A percentile compares a stretch with the other conserved stretches of the same genome.
phyloP scores from a whole-genome alignment of 2,329 filamentous ascomycete species.

The Apiospora aurea region DNA sequence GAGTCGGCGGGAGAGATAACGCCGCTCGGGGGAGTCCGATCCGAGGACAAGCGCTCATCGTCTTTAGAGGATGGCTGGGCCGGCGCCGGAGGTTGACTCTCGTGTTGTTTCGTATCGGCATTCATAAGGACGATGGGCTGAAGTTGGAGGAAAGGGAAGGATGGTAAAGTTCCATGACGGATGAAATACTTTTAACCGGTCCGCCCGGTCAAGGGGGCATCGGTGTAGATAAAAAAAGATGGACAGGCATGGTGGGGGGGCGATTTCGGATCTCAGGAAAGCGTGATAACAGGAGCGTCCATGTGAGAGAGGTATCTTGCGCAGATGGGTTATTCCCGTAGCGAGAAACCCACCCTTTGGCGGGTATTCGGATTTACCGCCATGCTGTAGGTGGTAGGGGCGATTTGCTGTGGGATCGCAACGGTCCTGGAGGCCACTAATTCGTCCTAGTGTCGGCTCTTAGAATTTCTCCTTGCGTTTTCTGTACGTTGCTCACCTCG shows the following conservation, averaged over 20 bases:
- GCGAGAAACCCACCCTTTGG: slow-evolving; percentile 1
- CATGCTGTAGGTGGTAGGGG: slow-evolving; percentile 6
- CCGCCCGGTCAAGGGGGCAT: neutral
- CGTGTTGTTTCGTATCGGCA: neutral
- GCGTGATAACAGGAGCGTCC: slow-evolving; percentile 3
- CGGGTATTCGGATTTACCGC: slow-evolving; percentile 18
- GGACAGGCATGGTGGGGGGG: slow-evolving; percentile 5
- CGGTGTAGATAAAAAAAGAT: slow-evolving; percentile 13
- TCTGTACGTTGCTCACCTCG: too few relatives aligned
- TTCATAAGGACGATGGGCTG: neutral
- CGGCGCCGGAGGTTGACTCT: neutral
- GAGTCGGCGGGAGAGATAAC: neutral
- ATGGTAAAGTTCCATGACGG: neutral
- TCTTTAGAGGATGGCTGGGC: neutral
- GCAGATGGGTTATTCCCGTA: slow-evolving; percentile 16
- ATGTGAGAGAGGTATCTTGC: neutral
- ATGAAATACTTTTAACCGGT: neutral
- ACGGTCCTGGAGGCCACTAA: neutral
- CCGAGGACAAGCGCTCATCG: slow-evolving; percentile 1
- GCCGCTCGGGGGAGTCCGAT: slow-evolving; percentile 6
- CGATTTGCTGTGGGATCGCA: slow-evolving; percentile 4
- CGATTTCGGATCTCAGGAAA: slow-evolving; percentile 12
- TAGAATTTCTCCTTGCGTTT: neutral
- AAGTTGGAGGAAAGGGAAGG: neutral
- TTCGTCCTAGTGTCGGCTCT: slow-evolving; percentile 13